These are phyloP conservation scores for Dujonia santamariae DNA, from an alignment of 1,139 yeast genomes.

Conservation along the genomic window DNA sequence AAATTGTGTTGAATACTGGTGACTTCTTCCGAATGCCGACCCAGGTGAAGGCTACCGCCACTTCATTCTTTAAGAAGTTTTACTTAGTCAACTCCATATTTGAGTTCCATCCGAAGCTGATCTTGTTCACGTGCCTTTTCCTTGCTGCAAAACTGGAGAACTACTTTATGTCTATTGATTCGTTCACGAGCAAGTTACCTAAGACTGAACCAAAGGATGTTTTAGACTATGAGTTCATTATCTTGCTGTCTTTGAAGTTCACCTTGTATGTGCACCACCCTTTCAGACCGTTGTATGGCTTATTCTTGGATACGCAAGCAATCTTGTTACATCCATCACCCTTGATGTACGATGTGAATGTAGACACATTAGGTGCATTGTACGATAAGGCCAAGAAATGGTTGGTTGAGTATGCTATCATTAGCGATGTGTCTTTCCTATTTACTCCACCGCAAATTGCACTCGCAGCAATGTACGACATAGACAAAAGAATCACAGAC, in stretches of 20 bases:
- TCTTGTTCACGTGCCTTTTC: constrained; percentile 82
- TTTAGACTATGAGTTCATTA: constrained; percentile 71
- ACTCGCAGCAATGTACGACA: constrained; percentile 72
- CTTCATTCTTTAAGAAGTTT: constrained; percentile 77
- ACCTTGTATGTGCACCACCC: constrained; percentile 88
- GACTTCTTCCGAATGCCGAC: constrained; percentile 46
- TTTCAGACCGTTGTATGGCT: constrained; percentile 83
- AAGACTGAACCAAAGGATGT: constrained; percentile 67
- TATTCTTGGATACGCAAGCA: constrained; percentile 81
- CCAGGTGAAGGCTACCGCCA: constrained; percentile 72
- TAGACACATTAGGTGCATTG: constrained; percentile 47
- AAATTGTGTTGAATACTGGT: constrained; percentile 59
- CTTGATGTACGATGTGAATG: constrained; percentile 33
- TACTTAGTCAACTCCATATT: constrained; percentile 75
- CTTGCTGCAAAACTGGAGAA: constrained; percentile 93
- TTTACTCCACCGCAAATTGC: constrained; percentile 96
- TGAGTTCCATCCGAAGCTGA: constrained; percentile 83
- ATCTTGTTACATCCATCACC: constrained; percentile 44
- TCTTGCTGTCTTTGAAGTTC: constrained; percentile 72
- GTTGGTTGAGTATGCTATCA: constrained; percentile 58
- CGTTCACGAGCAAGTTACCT: constrained; percentile 70
- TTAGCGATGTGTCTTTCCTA: constrained; percentile 72
- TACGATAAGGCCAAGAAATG: constrained; percentile 69
- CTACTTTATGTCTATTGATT: constrained; percentile 78
- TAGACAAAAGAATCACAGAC: constrained; percentile 61